Evolutionary conservation across 202 grass and related monocot species (phyloP).

Genomic region (Panicum virgatum): DNA sequence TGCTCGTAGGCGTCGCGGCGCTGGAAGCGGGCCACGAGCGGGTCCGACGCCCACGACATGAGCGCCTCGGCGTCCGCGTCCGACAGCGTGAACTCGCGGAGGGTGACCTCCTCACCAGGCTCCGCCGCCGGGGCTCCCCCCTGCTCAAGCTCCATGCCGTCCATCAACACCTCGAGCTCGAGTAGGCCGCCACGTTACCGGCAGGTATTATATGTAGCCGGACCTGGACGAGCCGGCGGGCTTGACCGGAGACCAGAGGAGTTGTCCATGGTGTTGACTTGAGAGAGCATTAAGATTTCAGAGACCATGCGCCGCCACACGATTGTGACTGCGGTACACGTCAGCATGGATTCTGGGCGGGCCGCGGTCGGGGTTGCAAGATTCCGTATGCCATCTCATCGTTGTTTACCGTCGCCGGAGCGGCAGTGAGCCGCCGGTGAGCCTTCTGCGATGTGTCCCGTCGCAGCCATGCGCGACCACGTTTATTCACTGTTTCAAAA

Average conservation of each 20-base stretch:
- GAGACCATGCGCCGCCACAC: neutral
- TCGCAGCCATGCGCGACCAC: too few species aligned
- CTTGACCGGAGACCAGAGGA: neutral
- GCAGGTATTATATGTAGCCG: neutral
- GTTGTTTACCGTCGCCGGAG: too few species aligned
- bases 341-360: too few species aligned
- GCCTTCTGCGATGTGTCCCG: too few species aligned
- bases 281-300: neutral
- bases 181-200: neutral
- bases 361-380: too few species aligned
- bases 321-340: neutral
- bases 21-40: slow-evolving; percentile 66
- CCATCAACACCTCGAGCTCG: neutral
- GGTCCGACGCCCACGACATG: slow-evolving; percentile 75
- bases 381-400: too few species aligned
- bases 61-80: slow-evolving; percentile 58
- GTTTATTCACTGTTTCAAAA: too few species aligned
- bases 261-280: neutral
- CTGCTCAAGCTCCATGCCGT: slow-evolving; percentile 2
- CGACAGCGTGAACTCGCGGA: slow-evolving; percentile 53
- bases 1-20: slow-evolving; percentile 49
- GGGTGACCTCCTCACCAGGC: slow-evolving; percentile 9
- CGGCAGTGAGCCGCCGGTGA: too few species aligned
- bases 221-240: neutral
- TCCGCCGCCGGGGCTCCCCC: neutral